Evolutionary conservation across 23 red algal genomes (phyloP), one percentile per base, ranked within the genome.

Genomic region (Gracilaria domingensis): DNA sequence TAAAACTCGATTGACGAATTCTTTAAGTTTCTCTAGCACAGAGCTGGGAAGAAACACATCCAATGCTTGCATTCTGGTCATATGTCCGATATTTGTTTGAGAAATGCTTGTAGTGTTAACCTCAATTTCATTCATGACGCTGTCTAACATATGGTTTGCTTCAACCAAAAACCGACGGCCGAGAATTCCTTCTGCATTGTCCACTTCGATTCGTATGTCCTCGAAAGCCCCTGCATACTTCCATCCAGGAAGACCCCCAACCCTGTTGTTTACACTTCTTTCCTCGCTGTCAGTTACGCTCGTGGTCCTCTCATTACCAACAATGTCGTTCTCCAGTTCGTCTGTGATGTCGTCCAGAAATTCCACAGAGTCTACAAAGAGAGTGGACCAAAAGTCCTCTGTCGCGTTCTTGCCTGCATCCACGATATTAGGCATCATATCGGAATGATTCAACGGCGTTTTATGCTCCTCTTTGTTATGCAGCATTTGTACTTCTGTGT

Each of bases 151-250:
- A 65, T 1, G 24, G 4, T 83, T 83, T 58, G 57, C 56, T 65
- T 83, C 80, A 4, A 33, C 30, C 53, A 60, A 50, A 83, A 1
- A 83, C 9, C 80, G 2, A 42, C 58, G 48, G 2, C 51, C 80
- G 35, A 83, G 59, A 35, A 61, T 33, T 83, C 38, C 53, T 32
- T 83, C 80, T 1, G 80, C 56, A 54, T 83, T 58, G 56, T 83
- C 58, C n/a, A 83, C 48, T 16, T 53, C n/a, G 30, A 83, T 83
- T 83, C 59, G 0, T 83, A 83, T 0, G 56, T 83, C 80, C 12
- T 64, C 80, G 59, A 83, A 83, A 30, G 80, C 80, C n/a, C 48
- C 35, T 42, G 80, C 80, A 44, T 64, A 83, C n/a, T 56, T 65
- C 80, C 80, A 83, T 34, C 80, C 80, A 28, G 56, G 56, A 35